Evolutionary conservation across 352 stramenopile species (phyloP), one percentile per base, ranked within the genome.

Genomic region (Phytophthora idaei): DNA sequence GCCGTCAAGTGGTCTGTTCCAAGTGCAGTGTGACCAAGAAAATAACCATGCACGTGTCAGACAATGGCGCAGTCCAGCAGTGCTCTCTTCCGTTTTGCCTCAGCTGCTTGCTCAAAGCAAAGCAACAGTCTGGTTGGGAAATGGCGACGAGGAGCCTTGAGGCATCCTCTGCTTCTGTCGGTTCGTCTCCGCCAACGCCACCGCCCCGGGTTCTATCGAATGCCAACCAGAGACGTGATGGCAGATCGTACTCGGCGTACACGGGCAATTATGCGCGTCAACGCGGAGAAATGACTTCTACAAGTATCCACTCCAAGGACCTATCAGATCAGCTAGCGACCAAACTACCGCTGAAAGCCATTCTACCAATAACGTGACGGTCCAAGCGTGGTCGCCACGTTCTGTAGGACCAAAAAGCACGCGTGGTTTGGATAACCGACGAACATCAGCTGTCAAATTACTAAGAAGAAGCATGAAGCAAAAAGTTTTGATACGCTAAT

Each of bases 11-110:
- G 3, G 60, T 87, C 12, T 90, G 80, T 60, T 17, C 52, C 14
- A 79, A 79, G 45, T 90, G 82, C 63, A 78, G 68, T 15, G 78
- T 90, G 17, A 34, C 71, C 32, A 89, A 89, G 58, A 83, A 83
- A 14, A 74, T 89, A 39, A 78, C 78, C 4, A 57, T 90, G 32
- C 67, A 90, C 41, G 64, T 88, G 21, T 68, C 69, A 9, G 46
- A 61, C 10, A 70, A 76, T 17, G 65, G 55, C 0, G 66, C 65
- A 10, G 61, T 79, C 15, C 63, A 69, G 36, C 76, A 86, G 15
- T 69, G 68, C 9, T 36, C 72, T 47, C 55, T 89, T 32, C 64
- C 63, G 3, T 90, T 89, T 64, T 90, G 79, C 34, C 46, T 85
- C 27, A 53, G 50, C 10, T 90, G 81, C 56, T 42, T 89, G 9